Conservation (phyloP, 352 stramenopile genomes). For the Globisporangium nunn region DNA sequence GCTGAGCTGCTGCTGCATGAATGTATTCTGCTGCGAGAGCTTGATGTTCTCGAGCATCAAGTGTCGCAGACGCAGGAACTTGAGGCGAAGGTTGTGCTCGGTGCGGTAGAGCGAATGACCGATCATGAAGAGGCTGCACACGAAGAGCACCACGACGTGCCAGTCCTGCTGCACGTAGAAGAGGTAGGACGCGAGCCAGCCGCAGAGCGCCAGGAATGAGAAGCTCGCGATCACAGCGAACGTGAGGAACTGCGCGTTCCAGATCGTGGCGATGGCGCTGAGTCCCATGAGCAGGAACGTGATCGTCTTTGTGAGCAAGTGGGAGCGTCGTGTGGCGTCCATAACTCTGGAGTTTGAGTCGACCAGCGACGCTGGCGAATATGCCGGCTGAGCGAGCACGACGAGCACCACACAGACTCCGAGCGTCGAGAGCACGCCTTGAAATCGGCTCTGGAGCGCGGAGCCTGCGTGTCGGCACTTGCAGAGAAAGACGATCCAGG, state of each 20-base stretch:
- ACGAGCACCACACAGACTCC: conserved; percentile 23
- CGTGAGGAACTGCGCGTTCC: conserved; percentile 47
- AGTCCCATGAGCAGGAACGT: conserved; percentile 48
- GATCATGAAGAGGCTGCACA: conserved; percentile 27
- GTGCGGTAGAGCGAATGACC: conserved; percentile 31
- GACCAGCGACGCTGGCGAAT: conserved; percentile 7
- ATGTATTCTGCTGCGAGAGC: conserved; percentile 45
- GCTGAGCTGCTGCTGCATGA: conserved; percentile 64
- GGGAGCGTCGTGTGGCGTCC: conserved; percentile 18
- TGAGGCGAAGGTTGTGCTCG: conserved; percentile 30
- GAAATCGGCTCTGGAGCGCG: conserved; percentile 23
- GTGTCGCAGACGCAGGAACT: conserved; percentile 49
- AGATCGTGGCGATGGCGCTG: conserved; percentile 38
- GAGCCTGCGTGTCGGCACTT: conserved; percentile 10
- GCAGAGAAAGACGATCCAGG: conserved; percentile 20
- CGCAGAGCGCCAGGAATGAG: conserved; percentile 18
- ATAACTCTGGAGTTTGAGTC: conserved; percentile 11
- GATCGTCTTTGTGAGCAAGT: conserved; percentile 41
- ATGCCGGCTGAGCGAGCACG: conserved; percentile 28
- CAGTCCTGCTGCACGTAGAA: conserved; percentile 32
- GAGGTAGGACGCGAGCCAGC: conserved; percentile 21
- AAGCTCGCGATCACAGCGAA: conserved; percentile 25
- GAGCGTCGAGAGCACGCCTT: conserved; percentile 24
- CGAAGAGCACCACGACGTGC: conserved; percentile 43
- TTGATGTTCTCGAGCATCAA: conserved; percentile 62